Evolutionary conservation across 1,139 yeast genomes (phyloP).

Genomic region (Sporopachydermia cereana): DNA sequence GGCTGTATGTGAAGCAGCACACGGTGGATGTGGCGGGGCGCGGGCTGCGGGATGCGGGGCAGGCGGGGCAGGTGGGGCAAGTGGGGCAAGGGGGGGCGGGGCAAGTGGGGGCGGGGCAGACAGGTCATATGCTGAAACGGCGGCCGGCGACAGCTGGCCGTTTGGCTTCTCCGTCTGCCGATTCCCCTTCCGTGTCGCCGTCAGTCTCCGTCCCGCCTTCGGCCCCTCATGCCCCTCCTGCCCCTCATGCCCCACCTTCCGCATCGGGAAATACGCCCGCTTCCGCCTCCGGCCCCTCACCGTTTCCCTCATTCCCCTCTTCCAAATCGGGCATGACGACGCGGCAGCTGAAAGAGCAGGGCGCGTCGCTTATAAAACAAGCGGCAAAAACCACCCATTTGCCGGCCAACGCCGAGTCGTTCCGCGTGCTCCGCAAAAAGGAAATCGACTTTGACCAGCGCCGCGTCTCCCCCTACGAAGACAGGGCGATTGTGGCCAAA

Average conservation of each 20-base stretch:
- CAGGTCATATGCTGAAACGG: background rate
- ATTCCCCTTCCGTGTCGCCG: background rate
- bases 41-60: background rate
- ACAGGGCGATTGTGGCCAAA: slow-evolving; percentile 38
- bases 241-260: too few species aligned
- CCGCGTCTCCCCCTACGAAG: slow-evolving; percentile 62
- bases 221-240: background rate
- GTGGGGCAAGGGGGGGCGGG: background rate
- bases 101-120: background rate
- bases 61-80: background rate
- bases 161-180: background rate
- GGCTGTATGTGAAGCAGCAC: slow-evolving; percentile 35
- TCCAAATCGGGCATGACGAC: background rate
- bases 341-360: slow-evolving; percentile 1
- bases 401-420: slow-evolving; percentile 28
- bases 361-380: slow-evolving; percentile 3
- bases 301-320: background rate
- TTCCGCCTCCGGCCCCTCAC: background rate
- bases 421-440: slow-evolving; percentile 57
- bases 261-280: background rate
- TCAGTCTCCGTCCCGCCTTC: background rate
- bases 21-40: slow-evolving; percentile 7
- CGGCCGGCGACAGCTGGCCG: background rate
- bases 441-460: slow-evolving; percentile 79
- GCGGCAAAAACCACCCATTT: background rate